Evolutionary conservation across 441 rosid genomes (phyloP), one percentile per base, ranked within the genome.

Genomic region (Erodium moschatum): DNA sequence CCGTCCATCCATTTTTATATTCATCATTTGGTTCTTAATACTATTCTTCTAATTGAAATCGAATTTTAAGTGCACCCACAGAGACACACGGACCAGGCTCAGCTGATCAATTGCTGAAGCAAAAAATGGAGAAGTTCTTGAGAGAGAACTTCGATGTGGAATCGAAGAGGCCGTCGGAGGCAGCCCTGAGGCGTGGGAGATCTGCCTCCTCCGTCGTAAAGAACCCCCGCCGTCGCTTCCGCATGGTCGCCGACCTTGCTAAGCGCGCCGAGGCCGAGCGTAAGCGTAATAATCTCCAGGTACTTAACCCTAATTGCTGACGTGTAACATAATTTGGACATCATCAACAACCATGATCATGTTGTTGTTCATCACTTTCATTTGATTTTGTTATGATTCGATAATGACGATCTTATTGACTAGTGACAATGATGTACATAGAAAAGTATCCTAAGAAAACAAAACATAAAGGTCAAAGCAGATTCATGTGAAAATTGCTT

Each of bases 171-270:
- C 83, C 81, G 3, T 79, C 82, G 1, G 83, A 54, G 70, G 84
- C 79, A 29, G 80, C 83, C 61, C 69, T 73, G 16, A 60, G 64
- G 75, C 60, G 80, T 73, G 79, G 86, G 86, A 70, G 83, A 72
- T 38, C 65, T 0, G 84, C 84, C 10, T 84, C 77, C 48, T 16
- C 80, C 65, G 48, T 81, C 66, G 82, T 81, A 67, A 81, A 83
- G 83, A 83, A 79, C 62, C 81, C 77, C 63, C 80, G 81, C 61
- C 81, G 83, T 24, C 69, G 86, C 62, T 83, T 83, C 70, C 86
- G 86, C 48, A 83, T 77, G 81, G 83, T 81, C 27, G 84, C 83
- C 9, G 86, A 83, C 74, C 84, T 83, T 16, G 77, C 79, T 8
- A 81, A 81, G 72, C 84, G 86, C 13, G 82, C 83, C 56, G 86